A percentile compares a stretch with the other conserved stretches of the same genome.
phyloP scores from a whole-genome alignment of 345 rosid species.

The Acer saccharum region DNA sequence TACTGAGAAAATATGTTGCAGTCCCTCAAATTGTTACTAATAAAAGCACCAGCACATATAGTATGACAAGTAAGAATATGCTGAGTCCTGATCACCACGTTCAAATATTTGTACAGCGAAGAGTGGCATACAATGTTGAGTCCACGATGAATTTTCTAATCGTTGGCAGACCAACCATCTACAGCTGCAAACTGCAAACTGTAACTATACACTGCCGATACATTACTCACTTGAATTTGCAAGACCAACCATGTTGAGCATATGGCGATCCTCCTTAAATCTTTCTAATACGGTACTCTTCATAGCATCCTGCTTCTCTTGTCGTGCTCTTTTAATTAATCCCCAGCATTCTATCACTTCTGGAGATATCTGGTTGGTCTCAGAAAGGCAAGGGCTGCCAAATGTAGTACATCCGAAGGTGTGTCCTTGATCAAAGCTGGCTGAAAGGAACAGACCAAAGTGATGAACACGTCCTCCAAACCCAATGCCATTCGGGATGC shows the following conservation, averaged over 20 bases:
- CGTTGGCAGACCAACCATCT: background rate
- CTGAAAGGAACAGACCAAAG: slow-evolving; percentile 78
- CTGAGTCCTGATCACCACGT: background rate
- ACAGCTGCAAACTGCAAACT: background rate
- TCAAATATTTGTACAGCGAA: background rate
- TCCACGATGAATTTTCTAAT: background rate
- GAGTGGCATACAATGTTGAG: background rate
- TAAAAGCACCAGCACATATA: background rate
- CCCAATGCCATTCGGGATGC: slow-evolving; percentile 91
- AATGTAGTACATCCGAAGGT: slow-evolving; percentile 74
- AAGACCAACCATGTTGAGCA: slow-evolving; percentile 88
- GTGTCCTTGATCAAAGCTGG: slow-evolving; percentile 79
- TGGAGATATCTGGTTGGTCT: slow-evolving; percentile 50
- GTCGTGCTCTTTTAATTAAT: slow-evolving; percentile 40
- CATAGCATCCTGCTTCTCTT: slow-evolving; percentile 40
- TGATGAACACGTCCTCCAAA: slow-evolving; percentile 80
- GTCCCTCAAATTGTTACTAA: background rate
- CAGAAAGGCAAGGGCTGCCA: slow-evolving; percentile 78
- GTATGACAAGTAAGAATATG: background rate
- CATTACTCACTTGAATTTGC: slow-evolving; percentile 69
- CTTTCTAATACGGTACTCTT: slow-evolving; percentile 69
- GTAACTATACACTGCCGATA: background rate
- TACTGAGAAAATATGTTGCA: too few relatives aligned
- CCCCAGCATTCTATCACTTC: slow-evolving; percentile 95
- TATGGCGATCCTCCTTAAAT: slow-evolving; percentile 82